Evolutionary conservation across 2,329 filamentous ascomycete genomes (phyloP), one percentile per base, ranked within the genome.

Genomic region (Pyrenophora teres): DNA sequence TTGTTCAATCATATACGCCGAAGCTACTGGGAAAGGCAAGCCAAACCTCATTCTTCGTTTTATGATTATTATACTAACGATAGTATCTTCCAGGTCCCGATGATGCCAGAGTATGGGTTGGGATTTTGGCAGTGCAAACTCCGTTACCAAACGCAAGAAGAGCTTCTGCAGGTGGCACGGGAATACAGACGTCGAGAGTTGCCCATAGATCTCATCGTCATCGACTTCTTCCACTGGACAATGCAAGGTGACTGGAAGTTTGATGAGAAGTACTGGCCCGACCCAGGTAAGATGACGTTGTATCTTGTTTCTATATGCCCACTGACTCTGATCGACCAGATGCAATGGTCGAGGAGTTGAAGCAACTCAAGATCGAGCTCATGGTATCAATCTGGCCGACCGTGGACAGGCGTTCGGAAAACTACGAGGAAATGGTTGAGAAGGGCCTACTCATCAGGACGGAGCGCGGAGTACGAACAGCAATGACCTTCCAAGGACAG

Each of bases 341-440:
- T 39, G 82, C 82, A 3, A 88, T 88, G 86, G 76, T 87, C 18
- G 73, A 76, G 33, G 85, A 88, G 65, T 76, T 88, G 1, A 76
- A 81, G 36, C 75, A 78, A 0, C 68, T 88, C 52, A 76, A 78
- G 0, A 80, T 88, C 39, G 84, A 88, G 62, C 76, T 87, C 3
- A 88, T 88, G 84, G 83, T 88, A 0, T 87, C 84, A 0, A 81
- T 88, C 58, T 88, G 86, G 86, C 86, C 86, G 0, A 87, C 84
- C 0, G 84, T 88, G 1, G 83, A 87, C 46, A 78, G 76, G 10
- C 63, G 68, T 2, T 84, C 81, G 0, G 81, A 84, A 36, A 87
- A 87, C 64, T 87, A 81, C 61, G 60, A 77, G 0, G 80, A 87
- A 56, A 87, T 88, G 83, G 70, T 85, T 0, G 81, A 84, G 48